A percentile compares a stretch with the other conserved stretches of the same genome.
These are phyloP conservation scores for Phlegmacium glaucopus DNA, from an alignment of 768 basidiomycete species.

Conservation along the genomic window DNA sequence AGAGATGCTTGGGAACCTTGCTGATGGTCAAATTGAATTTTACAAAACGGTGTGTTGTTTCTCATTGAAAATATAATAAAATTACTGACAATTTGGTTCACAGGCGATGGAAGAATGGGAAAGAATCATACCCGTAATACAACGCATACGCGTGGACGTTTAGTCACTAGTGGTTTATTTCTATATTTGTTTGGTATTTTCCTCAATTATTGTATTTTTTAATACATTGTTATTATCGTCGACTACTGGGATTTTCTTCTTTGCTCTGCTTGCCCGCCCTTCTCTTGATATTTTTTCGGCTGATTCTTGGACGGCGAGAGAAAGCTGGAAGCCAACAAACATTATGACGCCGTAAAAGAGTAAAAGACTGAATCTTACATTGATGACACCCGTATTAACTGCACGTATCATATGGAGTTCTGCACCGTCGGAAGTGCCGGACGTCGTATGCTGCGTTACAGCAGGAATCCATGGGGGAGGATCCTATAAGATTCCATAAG, in stretches of 20 bases:
- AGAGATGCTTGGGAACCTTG: slow-evolving; percentile 84
- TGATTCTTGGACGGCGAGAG: slow-evolving; percentile 79
- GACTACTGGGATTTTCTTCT: slow-evolving; percentile 13
- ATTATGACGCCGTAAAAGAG: neutral
- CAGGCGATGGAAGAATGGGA: slow-evolving; percentile 99
- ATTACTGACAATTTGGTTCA: slow-evolving; percentile 3
- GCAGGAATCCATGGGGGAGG: slow-evolving; percentile 83
- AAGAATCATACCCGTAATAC: slow-evolving; percentile 87
- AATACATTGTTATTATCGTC: slow-evolving; percentile 14
- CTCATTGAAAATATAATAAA: neutral
- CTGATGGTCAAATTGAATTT: slow-evolving; percentile 94
- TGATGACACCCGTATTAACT: slow-evolving; percentile 82
- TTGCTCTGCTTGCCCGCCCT: slow-evolving; percentile 19
- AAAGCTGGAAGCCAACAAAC: slow-evolving; percentile 42
- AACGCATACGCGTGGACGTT: slow-evolving; percentile 91
- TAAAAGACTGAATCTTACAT: slow-evolving; percentile 35
- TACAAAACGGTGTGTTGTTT: slow-evolving; percentile 67
- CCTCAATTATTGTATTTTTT: slow-evolving; percentile 21
- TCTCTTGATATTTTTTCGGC: slow-evolving; percentile 56
- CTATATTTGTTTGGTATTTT: slow-evolving; percentile 12
- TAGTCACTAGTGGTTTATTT: slow-evolving; percentile 31
- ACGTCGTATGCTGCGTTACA: slow-evolving; percentile 62
- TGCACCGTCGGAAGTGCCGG: slow-evolving; percentile 58
- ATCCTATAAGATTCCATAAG: slow-evolving; percentile 35
- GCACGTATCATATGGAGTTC: slow-evolving; percentile 75